Evolutionary conservation across 2,329 filamentous ascomycete species (phyloP).

Genomic region (Penicillium concentricum): DNA sequence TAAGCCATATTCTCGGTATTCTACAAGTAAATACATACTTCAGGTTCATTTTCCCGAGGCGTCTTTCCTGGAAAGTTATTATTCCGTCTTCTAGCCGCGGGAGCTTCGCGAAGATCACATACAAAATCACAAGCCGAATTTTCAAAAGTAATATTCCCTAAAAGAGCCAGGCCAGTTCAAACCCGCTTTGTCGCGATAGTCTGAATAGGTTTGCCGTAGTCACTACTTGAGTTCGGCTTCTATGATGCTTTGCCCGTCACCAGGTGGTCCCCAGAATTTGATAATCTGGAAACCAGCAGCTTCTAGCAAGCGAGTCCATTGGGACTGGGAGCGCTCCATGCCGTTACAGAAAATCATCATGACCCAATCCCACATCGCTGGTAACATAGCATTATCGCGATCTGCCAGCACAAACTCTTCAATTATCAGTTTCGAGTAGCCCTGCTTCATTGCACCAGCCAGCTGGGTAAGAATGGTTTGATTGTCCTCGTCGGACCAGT

Average conservation of each 20-base stretch:
- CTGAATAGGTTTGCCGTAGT: too few species aligned
- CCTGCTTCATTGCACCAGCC: constrained; percentile 29
- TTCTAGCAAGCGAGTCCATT: constrained; percentile 36
- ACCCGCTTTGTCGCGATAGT: not conserved
- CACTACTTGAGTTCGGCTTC: constrained; percentile 7
- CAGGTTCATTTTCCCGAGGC: too few species aligned
- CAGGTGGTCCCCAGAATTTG: constrained; percentile 10
- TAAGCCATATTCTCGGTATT: too few species aligned
- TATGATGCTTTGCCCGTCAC: constrained; percentile 7
- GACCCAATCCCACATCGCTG: constrained; percentile 27
- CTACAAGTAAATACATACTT: too few species aligned
- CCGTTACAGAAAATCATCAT: constrained; percentile 37
- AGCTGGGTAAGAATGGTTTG: constrained; percentile 32
- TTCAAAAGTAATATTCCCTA: not conserved
- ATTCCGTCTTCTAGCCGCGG: not conserved
- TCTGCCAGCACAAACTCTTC: constrained; percentile 42
- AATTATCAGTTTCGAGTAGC: constrained; percentile 41
- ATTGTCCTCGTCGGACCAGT: constrained; percentile 38
- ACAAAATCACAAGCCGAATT: not conserved
- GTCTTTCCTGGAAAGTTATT: not conserved
- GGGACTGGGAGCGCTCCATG: constrained; percentile 32
- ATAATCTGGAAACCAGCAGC: constrained; percentile 34
- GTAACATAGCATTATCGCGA: constrained; percentile 23
- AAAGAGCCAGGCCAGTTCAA: not conserved
- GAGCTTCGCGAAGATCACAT: not conserved